Evolutionary conservation across 2,329 filamentous ascomycete genomes (phyloP).

Genomic region (Claviceps quebecensis): DNA sequence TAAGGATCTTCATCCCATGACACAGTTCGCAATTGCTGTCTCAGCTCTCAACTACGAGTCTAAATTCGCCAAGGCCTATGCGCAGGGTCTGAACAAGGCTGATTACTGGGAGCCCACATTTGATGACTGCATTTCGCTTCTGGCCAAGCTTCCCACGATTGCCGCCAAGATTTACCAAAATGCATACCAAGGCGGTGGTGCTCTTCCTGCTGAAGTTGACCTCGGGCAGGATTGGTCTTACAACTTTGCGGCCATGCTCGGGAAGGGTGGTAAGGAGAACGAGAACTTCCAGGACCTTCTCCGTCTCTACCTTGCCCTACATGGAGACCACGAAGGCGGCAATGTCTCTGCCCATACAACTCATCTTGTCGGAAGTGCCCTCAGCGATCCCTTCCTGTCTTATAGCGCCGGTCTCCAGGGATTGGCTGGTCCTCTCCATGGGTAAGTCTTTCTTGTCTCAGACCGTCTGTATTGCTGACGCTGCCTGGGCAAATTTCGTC

Average conservation of each 20-base stretch:
- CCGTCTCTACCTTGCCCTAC: conserved; percentile 84
- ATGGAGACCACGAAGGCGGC: conserved; percentile 95
- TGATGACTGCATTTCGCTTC: conserved; percentile 82
- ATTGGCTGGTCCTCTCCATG: conserved; percentile 64
- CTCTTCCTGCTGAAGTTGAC: conserved; percentile 65
- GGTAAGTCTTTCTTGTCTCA: conserved; percentile 28
- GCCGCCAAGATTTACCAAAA: conserved; percentile 97
- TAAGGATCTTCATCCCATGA: conserved; percentile 90
- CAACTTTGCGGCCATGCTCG: conserved; percentile 95
- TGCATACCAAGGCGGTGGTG: conserved; percentile 59
- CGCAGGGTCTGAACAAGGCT: conserved; percentile 78
- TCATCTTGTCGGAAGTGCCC: conserved; percentile 84
- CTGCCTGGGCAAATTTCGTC: neutral
- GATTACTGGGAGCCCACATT: conserved; percentile 99
- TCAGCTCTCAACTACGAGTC: conserved; percentile 93
- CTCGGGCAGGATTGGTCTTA: conserved; percentile 89
- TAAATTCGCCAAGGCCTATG: conserved; percentile 86
- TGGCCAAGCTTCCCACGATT: conserved; percentile 92
- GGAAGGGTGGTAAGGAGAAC: conserved; percentile 75
- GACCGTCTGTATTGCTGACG: neutral
- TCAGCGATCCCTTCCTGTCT: conserved; percentile 89
- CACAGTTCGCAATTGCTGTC: conserved; percentile 88
- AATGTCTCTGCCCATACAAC: conserved; percentile 95
- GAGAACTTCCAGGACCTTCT: conserved; percentile 93
- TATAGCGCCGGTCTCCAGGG: conserved; percentile 94